These are phyloP conservation scores for Arthrobotrys musiformis DNA, from an alignment of 2,329 filamentous ascomycete species.

Conservation along the genomic window DNA sequence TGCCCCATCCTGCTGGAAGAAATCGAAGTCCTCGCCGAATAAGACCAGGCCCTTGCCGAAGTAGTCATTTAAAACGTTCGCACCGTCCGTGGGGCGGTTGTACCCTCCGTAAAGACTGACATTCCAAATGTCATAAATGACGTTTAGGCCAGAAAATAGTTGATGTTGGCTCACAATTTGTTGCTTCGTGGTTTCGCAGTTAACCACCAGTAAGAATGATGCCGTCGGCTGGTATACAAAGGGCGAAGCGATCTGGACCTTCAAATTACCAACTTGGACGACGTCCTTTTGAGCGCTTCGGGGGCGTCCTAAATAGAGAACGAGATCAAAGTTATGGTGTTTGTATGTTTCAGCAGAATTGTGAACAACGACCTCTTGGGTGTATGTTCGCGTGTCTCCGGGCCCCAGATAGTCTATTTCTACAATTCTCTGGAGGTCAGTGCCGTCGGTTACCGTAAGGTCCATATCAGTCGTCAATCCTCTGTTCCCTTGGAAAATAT, in stretches of 20 bases:
- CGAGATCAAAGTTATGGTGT: conserved; percentile 18
- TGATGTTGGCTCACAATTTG: conserved; percentile 2
- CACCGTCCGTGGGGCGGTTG: conserved; percentile 7
- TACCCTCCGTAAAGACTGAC: conserved; percentile 30
- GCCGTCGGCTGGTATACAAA: neutral
- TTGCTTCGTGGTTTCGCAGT: conserved; percentile 8
- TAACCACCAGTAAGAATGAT: conserved; percentile 12
- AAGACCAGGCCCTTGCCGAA: conserved; percentile 25
- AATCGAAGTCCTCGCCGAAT: conserved; percentile 20
- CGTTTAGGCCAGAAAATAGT: conserved; percentile 2
- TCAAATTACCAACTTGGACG: conserved; percentile 10
- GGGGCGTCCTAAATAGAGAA: conserved; percentile 4
- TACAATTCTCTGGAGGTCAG: neutral
- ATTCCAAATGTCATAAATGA: conserved; percentile 15
- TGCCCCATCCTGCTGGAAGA: conserved; percentile 19
- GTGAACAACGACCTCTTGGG: conserved; percentile 5
- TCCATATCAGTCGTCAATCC: neutral
- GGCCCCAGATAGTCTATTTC: conserved; percentile 8
- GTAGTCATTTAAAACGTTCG: conserved; percentile 8
- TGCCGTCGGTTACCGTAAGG: neutral
- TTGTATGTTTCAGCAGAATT: conserved; percentile 18
- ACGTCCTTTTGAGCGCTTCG: conserved; percentile 1
- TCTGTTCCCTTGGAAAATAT: conserved; percentile 14
- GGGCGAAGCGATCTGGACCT: conserved; percentile 15
- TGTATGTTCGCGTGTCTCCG: conserved; percentile 9